Evolutionary conservation across 345 rosid species (phyloP).

Genomic region (Noccaea caerulescens): DNA sequence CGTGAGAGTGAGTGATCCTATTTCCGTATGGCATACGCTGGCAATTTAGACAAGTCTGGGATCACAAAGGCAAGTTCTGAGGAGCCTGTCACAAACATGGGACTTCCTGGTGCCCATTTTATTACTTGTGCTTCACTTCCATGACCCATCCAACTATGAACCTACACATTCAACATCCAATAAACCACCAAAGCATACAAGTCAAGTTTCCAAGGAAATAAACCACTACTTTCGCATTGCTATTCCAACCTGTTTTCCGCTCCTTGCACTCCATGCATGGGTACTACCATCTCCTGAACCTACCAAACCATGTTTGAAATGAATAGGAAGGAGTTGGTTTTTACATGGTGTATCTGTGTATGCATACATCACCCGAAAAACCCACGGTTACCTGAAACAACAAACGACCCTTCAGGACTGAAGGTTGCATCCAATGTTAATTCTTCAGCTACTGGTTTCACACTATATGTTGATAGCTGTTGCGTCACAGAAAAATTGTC

Average conservation of each 20-base stretch:
- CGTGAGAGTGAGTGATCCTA: slow-evolving; percentile 10
- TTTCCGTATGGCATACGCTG: slow-evolving; percentile 85
- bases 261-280: slow-evolving; percentile 90
- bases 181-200: background rate
- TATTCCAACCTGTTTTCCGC: slow-evolving; percentile 78
- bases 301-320: slow-evolving; percentile 40
- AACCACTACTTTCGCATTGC: slow-evolving; percentile 19
- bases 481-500: slow-evolving; percentile 2
- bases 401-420: slow-evolving; percentile 96
- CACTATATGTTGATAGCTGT: slow-evolving; percentile 80
- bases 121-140: slow-evolving; percentile 77
- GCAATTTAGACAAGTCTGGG: slow-evolving; percentile 86
- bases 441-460: slow-evolving; percentile 78
- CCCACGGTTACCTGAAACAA: slow-evolving; percentile 66
- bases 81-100: slow-evolving; percentile 89
- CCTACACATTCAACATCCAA: slow-evolving; percentile 46
- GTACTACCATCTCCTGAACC: slow-evolving; percentile 93
- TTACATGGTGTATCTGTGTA: background rate
- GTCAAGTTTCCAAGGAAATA: background rate
- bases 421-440: slow-evolving; percentile 94
- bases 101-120: slow-evolving; percentile 96
- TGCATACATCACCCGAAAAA: background rate
- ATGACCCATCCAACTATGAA: slow-evolving; percentile 82
- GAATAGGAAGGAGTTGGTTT: background rate
- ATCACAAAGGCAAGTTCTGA: slow-evolving; percentile 86